phyloP scores from a whole-genome alignment of 768 basidiomycete genomes.

The Paxillus rubicundulus region DNA sequence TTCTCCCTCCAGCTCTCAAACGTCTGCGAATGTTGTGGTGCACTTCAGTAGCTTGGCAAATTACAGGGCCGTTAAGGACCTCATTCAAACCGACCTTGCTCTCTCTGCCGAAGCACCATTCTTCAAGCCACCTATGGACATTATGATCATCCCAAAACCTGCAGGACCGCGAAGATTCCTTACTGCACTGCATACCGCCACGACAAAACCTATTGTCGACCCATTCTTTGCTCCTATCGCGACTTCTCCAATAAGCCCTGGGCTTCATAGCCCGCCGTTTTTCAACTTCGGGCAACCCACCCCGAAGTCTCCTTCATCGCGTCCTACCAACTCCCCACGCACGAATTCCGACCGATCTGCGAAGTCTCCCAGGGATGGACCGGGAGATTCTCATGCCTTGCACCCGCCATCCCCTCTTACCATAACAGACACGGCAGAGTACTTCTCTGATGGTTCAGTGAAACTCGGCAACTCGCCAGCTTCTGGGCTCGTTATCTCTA shows the following conservation, averaged over 20 bases:
- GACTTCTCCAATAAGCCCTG: conserved; percentile 83
- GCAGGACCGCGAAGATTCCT: conserved; percentile 92
- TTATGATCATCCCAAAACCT: conserved; percentile 97
- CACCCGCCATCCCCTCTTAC: conserved; percentile 70
- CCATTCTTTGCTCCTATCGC: conserved; percentile 94
- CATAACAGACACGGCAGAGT: conserved; percentile 69
- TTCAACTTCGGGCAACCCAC: conserved; percentile 31
- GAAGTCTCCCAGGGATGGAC: conserved; percentile 51
- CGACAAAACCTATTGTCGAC: conserved; percentile 83
- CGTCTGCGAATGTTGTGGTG: conserved; percentile 51
- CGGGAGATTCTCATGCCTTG: conserved; percentile 35
- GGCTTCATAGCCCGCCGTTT: conserved; percentile 48
- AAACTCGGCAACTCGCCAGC: conserved; percentile 74
- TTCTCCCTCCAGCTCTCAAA: conserved; percentile 26
- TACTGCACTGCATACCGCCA: conserved; percentile 88
- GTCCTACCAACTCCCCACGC: conserved; percentile 44
- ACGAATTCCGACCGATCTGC: conserved; percentile 61
- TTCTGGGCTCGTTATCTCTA: conserved; percentile 87
- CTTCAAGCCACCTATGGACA: conserved; percentile 64
- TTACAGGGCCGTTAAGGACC: conserved; percentile 85
- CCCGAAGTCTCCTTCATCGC: conserved; percentile 46
- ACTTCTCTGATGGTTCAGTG: conserved; percentile 59
- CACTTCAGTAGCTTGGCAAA: conserved; percentile 91
- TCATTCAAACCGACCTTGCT: conserved; percentile 59
- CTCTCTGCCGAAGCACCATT: conserved; percentile 44